Base-by-base conservation (phyloP, 345 rosid species). In the Ailanthus altissimus region DNA sequence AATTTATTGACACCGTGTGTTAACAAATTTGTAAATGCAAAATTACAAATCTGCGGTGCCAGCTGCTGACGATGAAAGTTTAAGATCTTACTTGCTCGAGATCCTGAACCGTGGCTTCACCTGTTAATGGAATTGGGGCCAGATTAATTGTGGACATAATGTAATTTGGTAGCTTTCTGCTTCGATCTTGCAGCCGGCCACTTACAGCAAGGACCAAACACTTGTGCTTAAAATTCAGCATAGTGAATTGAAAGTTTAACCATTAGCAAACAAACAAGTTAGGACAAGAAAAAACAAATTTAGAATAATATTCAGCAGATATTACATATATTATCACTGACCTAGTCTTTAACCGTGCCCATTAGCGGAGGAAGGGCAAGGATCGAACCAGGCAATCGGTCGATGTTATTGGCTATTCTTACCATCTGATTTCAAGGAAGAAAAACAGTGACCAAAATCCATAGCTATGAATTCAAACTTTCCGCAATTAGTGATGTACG, bases 261-360 rank as follows among this genome's bases (percentile, higher is more conserved):
- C 60, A 70, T 13, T 18, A 4, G 26, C 26, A 32, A 2, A 32
- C 11, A 28, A 18, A 70, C 59, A 28, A 18, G 60, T 5, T 36
- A 23, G 23, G 60, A 81, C 72, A 63, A 70, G 40, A 47, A 25
- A 18, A 9, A 42, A 43, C n/a, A n/a, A 14, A 18, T 25, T 26
- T 47, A 56, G 15, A 72, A 65, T 54, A 69, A n/a, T 20, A 77
- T 73, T 46, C 32, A 50, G 73, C 0, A 71, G 5, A 56, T 16
- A 58, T 47, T 26, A 38, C 26, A 73, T 3, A 13, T 21, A 13
- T 21, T 42, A 20, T n/a, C 36, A 47, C 13, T 50, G 46, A 43
- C 36, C 25, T 9, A 58, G 46, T 46, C 32, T 38, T n/a, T n/a
- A n/a, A n/a, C n/a, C n/a, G n/a, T n/a, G n/a, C n/a, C n/a, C n/a